Evolutionary conservation across 2,329 filamentous ascomycete genomes (phyloP), one percentile per base, ranked within the genome.

Genomic region (Macrophomina phaseolina): DNA sequence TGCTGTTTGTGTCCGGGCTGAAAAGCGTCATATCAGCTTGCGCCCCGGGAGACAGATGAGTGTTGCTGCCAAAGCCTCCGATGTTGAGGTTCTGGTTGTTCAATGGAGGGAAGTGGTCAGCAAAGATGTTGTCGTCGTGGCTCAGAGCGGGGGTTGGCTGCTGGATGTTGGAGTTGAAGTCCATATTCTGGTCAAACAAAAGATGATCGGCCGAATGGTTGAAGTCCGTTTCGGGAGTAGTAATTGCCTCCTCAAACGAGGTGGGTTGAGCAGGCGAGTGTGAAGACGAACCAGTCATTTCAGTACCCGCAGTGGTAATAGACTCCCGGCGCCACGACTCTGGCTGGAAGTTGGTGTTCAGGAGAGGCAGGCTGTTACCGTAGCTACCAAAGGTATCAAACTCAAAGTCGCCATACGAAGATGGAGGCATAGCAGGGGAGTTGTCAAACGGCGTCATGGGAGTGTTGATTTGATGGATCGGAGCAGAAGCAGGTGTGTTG

Each of bases 1-100:
- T 89, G 36, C n/a, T 60, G 40, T 46, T 45, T 38, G n/a, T 58
- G 38, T 36, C 84, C 56, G 90, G 88, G 9, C 90, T 90, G 78
- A 85, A 90, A 38, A 92, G 84, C 80, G 91, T 91, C 1, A 88
- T 81, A 68, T 90, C 89, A 42, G 86, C 84, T 72, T 92, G 90
- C 5, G 89, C 90, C 64, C 84, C 83, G 8, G 90, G 90, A 3
- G 90, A 93, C 68, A 92, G 85, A 68, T 91, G 89, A 42, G 77
- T 74, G 6, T 78, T 71, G 45, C 74, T 70, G n/a, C 69, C 52
- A 46, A 55, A 60, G 16, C 48, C 48, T 5, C 14, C 42, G 23
- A 23, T 23, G 23, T 23, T 23, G n/a, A 64, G 52, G 23, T 48
- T 51, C 34, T 52, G 11, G 38, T 28, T 67, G 60, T 28, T 32